Percentiles rank a stretch among this genome's conserved stretches.
phyloP scores from a whole-genome alignment of 768 basidiomycete genomes.

The Termitomyces sp. region DNA sequence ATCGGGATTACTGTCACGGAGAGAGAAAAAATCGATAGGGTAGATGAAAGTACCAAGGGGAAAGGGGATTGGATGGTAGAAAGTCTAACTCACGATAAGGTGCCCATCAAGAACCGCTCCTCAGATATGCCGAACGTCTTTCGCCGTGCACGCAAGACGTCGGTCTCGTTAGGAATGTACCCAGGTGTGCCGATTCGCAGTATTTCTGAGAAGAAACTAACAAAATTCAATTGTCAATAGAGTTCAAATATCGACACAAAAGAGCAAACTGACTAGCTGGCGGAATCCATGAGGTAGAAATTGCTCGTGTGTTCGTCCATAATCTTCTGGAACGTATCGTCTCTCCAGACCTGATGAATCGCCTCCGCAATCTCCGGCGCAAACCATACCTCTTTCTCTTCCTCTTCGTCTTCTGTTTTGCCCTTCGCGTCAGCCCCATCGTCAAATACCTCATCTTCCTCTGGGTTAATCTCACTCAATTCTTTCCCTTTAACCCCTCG shows the following conservation, averaged over 20 bases:
- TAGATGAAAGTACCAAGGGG: no score
- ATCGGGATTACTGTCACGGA: no score
- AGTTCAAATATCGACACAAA: not conserved
- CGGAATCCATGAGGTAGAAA: constrained; percentile 96
- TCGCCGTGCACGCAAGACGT: constrained; percentile 78
- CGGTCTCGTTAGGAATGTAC: constrained; percentile 81
- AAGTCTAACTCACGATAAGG: constrained; percentile 41
- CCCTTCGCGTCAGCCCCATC: not conserved
- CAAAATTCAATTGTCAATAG: not conserved
- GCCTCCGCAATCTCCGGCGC: constrained; percentile 62
- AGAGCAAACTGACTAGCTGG: constrained; percentile 65
- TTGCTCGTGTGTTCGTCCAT: constrained; percentile 59
- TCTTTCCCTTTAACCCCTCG: not conserved
- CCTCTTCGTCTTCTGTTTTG: not conserved
- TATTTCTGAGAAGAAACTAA: constrained; percentile 82
- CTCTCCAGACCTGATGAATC: constrained; percentile 65
- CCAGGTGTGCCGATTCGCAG: constrained; percentile 70
- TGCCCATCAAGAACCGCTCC: constrained; percentile 72
- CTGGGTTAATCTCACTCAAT: constrained; percentile 10
- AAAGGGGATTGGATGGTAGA: no score
- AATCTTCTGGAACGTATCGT: constrained; percentile 55
- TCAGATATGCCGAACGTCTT: constrained; percentile 92
- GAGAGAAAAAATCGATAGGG: no score
- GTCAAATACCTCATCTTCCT: not conserved
- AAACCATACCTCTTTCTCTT: constrained; percentile 26